Conservation (phyloP, 2,329 filamentous ascomycete species). For the Bipolaris gigantea region DNA sequence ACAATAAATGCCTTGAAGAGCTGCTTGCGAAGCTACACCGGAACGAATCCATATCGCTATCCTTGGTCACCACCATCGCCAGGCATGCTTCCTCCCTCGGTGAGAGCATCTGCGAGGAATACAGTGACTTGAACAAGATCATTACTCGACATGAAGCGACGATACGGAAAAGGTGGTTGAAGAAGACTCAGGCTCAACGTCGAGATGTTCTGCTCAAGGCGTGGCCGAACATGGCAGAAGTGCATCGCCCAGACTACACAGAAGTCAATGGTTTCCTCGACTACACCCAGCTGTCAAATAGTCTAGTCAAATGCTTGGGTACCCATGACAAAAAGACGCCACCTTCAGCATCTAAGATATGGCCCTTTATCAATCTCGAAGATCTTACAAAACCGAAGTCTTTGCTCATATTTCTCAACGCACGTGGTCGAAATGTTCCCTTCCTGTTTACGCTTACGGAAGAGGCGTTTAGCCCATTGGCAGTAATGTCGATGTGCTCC, state of each 20-base stretch:
- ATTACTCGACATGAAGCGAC: background rate
- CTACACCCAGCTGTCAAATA: background rate
- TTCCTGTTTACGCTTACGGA: slow-evolving; percentile 3
- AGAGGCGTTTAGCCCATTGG: background rate
- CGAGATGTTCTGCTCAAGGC: background rate
- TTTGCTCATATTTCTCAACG: slow-evolving; percentile 3
- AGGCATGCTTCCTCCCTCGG: background rate
- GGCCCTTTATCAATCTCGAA: slow-evolving; percentile 13
- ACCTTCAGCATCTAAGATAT: background rate
- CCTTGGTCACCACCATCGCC: background rate
- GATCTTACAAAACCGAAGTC: slow-evolving; percentile 6
- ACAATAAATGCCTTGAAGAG: background rate
- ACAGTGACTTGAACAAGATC: background rate
- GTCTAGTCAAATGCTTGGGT: background rate
- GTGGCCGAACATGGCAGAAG: background rate
- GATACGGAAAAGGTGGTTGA: slow-evolving; percentile 3
- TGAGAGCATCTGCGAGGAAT: background rate
- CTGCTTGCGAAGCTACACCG: background rate
- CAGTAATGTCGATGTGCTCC: background rate
- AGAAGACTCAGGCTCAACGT: slow-evolving; percentile 2
- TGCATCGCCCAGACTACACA: background rate
- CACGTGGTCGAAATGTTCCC: slow-evolving; percentile 7
- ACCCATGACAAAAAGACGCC: background rate
- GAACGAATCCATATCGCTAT: background rate
- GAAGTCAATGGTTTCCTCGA: background rate